These are phyloP conservation scores for Sparassis latifolia DNA, from an alignment of 1,284 basidiomycete genomes.

Conservation along the genomic window DNA sequence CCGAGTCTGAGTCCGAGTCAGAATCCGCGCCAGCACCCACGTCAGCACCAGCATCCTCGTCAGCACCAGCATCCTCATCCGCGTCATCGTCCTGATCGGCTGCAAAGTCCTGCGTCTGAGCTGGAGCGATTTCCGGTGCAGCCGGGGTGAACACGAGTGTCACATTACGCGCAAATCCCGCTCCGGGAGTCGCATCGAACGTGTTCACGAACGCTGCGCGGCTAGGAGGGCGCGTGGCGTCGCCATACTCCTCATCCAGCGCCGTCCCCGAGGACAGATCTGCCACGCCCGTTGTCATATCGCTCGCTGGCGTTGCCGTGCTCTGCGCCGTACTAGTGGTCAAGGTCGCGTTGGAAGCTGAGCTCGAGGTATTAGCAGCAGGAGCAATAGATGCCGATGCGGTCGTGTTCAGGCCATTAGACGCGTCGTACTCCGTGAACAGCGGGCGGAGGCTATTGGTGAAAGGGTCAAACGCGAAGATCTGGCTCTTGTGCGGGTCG, in stretches of 20 bases:
- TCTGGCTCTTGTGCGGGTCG: constrained; percentile 42
- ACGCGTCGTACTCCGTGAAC: constrained; percentile 31
- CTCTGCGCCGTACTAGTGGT: constrained; percentile 8
- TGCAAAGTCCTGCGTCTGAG: not conserved
- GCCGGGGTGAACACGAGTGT: constrained; percentile 40
- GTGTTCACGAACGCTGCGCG: constrained; percentile 11
- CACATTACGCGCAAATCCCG: constrained; percentile 30
- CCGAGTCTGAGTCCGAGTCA: not conserved
- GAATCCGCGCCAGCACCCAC: not conserved
- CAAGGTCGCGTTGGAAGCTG: constrained; percentile 11
- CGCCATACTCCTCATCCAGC: constrained; percentile 16
- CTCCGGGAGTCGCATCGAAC: constrained; percentile 7
- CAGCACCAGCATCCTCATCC: constrained; percentile 1
- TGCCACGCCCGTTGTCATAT: not conserved
- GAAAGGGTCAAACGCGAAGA: constrained; percentile 46
- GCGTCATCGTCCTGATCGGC: constrained; percentile 3
- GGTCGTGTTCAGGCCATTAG: constrained; percentile 9
- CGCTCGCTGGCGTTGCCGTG: constrained; percentile 12
- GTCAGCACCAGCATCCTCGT: not conserved
- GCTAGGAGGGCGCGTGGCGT: constrained; percentile 14
- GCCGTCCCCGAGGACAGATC: constrained; percentile 14
- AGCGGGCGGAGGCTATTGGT: constrained; percentile 48
- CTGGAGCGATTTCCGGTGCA: constrained; percentile 24
- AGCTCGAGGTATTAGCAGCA: constrained; percentile 1
- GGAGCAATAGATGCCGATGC: not conserved